Conservation (phyloP, 148 eudicot species). For the Persicaria tinctoria region DNA sequence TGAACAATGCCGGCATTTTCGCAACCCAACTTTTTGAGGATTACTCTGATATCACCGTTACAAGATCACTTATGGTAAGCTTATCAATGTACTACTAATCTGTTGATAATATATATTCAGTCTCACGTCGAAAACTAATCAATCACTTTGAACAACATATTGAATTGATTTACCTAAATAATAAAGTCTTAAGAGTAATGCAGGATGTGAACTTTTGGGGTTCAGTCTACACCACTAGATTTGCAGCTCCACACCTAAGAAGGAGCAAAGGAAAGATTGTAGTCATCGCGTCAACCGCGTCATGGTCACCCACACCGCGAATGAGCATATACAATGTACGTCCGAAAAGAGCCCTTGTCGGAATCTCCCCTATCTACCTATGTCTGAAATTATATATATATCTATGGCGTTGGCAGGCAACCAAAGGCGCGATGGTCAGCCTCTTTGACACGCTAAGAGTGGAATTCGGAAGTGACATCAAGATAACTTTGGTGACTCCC, state of each 20-base stretch:
- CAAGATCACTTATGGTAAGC: slow-evolving; percentile 5
- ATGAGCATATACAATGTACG: slow-evolving; percentile 12
- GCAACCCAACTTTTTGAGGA: slow-evolving; percentile 8
- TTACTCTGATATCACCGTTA: neutral
- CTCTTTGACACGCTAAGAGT: slow-evolving; percentile 62
- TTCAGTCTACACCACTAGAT: slow-evolving; percentile 2
- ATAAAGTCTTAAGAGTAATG: neutral
- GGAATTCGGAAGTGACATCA: slow-evolving; percentile 42
- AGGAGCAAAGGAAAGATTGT: slow-evolving; percentile 16
- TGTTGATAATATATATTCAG: neutral
- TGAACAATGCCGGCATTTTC: slow-evolving; percentile 7
- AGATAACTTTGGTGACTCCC: slow-evolving; percentile 57
- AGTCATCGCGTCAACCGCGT: slow-evolving; percentile 7
- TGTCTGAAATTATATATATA: neutral
- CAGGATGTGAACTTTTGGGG: slow-evolving; percentile 17
- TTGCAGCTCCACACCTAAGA: slow-evolving; percentile 10
- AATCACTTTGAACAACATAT: neutral
- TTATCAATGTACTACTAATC: neutral
- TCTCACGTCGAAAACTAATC: neutral
- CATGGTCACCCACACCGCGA: slow-evolving; percentile 9
- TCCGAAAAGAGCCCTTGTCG: no score
- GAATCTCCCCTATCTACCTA: no score
- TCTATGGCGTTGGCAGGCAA: neutral
- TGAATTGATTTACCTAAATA: no score
- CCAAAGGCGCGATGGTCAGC: slow-evolving; percentile 11